phyloP scores from a whole-genome alignment of 164 flowering plant species.

The Piper longum region DNA sequence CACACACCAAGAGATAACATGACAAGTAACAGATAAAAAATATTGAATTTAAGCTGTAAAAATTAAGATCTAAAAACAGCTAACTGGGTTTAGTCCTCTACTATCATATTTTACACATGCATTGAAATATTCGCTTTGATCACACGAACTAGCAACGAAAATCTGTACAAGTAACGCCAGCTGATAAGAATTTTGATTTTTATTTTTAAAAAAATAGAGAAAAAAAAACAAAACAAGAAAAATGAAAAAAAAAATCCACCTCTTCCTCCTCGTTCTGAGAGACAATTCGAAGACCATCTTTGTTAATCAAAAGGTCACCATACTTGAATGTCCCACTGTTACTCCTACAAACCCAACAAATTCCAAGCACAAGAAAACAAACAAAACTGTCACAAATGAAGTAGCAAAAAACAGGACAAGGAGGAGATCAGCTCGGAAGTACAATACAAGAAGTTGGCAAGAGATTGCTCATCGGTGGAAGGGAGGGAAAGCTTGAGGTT shows the following conservation, averaged over 20 bases:
- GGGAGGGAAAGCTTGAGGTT: constrained; percentile 14
- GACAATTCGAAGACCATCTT: constrained; percentile 74
- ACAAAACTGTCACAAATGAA: neutral
- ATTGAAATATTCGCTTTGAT: no score
- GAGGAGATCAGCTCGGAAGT: neutral
- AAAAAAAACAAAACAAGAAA: no score
- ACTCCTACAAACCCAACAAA: constrained; percentile 26
- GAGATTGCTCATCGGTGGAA: constrained; percentile 12
- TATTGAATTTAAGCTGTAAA: no score
- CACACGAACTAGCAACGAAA: neutral
- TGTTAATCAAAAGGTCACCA: constrained; percentile 87
- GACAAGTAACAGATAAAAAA: no score
- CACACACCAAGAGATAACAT: no score
- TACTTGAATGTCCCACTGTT: constrained; percentile 79
- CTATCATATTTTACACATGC: no score
- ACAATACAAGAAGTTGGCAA: constrained; percentile 56
- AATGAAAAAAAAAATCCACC: constrained; percentile 19
- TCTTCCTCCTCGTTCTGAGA: constrained; percentile 39
- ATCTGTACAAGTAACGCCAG: neutral
- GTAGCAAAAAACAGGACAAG: neutral
- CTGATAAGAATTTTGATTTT: no score
- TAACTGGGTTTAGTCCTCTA: no score
- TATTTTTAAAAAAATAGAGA: no score
- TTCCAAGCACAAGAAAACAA: neutral
- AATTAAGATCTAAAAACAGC: no score